Evolutionary conservation across 192 early-diverging fungal species (phyloP).

Genomic region (Entomortierella parvispora): DNA sequence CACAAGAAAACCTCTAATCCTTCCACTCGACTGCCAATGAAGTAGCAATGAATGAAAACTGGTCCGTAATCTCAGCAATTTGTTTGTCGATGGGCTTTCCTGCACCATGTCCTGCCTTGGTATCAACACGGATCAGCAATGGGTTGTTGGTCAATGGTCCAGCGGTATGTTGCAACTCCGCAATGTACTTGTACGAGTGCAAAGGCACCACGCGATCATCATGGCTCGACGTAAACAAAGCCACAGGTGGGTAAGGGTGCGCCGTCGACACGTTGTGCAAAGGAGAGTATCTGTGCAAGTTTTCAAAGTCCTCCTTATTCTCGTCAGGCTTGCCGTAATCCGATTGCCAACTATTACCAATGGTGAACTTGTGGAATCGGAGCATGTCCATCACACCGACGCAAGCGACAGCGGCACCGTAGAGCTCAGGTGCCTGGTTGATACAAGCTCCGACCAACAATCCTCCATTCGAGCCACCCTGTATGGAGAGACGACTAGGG

Average conservation of each 20-base stretch:
- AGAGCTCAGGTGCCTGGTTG: slow-evolving; percentile 81
- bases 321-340: slow-evolving; percentile 78
- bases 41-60: slow-evolving; percentile 68
- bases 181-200: slow-evolving; percentile 74
- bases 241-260: slow-evolving; percentile 65
- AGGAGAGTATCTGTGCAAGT: slow-evolving; percentile 70
- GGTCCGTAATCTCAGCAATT: slow-evolving; percentile 72
- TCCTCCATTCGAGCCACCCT: slow-evolving; percentile 80
- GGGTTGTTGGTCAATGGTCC: slow-evolving; percentile 61
- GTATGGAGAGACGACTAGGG: slow-evolving; percentile 64
- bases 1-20: slow-evolving; percentile 36
- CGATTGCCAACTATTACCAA: slow-evolving; percentile 73
- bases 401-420: slow-evolving; percentile 68
- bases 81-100: slow-evolving; percentile 72
- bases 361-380: slow-evolving; percentile 85
- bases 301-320: slow-evolving; percentile 70
- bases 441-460: slow-evolving; percentile 74
- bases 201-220: slow-evolving; percentile 74
- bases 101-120: slow-evolving; percentile 77
- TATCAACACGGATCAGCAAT: slow-evolving; percentile 69
- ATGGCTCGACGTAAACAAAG: slow-evolving; percentile 74
- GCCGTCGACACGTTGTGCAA: slow-evolving; percentile 70
- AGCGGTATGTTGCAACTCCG: slow-evolving; percentile 68
- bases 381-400: slow-evolving; percentile 80
- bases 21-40: slow-evolving; percentile 60